Conservation (phyloP, 139 green algal genomes). For the Picochlorum sp. region DNA sequence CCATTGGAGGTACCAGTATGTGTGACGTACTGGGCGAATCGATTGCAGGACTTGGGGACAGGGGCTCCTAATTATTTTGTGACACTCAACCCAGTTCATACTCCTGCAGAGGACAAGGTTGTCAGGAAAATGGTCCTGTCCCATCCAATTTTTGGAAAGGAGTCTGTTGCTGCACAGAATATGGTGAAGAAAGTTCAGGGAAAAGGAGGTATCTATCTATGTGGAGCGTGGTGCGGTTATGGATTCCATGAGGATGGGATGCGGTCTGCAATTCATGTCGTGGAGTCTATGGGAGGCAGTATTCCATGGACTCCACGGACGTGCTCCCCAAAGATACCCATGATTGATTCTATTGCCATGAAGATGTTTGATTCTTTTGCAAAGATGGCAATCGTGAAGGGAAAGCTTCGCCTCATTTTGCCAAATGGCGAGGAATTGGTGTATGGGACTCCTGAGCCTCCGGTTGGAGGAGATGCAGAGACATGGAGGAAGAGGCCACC, state of each 20-base stretch:
- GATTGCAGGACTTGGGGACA: conserved; percentile 65
- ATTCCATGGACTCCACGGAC: conserved; percentile 49
- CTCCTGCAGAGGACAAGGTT: conserved; percentile 38
- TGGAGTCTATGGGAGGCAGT: conserved; percentile 26
- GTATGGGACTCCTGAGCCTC: conserved; percentile 40
- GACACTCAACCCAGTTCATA: conserved; percentile 82
- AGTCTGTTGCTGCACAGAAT: conserved; percentile 45
- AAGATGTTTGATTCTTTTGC: conserved; percentile 54
- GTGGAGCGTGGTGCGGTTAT: conserved; percentile 79
- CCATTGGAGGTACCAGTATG: conserved; percentile 50
- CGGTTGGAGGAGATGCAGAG: conserved; percentile 20
- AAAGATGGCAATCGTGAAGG: conserved; percentile 35
- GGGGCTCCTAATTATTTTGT: conserved; percentile 70
- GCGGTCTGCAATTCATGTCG: conserved; percentile 51
- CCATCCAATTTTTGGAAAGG: conserved; percentile 72
- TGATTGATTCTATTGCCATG: conserved; percentile 23
- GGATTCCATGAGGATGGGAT: conserved; percentile 98
- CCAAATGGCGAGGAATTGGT: conserved; percentile 65
- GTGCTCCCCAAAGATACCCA: conserved; percentile 54
- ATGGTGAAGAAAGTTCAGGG: conserved; percentile 36
- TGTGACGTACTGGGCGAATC: conserved; percentile 89
- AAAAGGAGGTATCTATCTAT: conserved; percentile 43
- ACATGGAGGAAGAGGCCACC: conserved; percentile 51
- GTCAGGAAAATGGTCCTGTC: conserved; percentile 49
- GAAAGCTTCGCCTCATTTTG: conserved; percentile 70